These are phyloP conservation scores for Cercophora samala DNA, from an alignment of 495 filamentous ascomycete genomes.

Conservation along the genomic window DNA sequence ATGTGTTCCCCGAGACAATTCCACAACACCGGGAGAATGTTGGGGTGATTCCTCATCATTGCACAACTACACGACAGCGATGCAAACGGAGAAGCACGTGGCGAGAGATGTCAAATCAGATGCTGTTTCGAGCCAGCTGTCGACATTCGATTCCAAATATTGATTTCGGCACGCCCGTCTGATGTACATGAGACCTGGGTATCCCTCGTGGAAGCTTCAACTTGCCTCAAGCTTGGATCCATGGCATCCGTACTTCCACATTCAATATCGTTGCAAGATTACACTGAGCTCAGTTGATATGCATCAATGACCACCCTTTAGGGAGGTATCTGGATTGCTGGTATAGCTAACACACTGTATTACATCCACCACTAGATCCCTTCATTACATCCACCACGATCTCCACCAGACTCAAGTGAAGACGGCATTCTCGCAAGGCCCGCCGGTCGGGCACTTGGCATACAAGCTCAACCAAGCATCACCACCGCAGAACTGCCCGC, in stretches of 20 bases:
- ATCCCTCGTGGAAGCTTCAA: not conserved
- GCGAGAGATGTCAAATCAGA: not conserved
- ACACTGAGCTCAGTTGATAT: not conserved
- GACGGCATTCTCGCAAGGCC: conserved; percentile 25
- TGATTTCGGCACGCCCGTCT: not conserved
- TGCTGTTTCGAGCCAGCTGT: not conserved
- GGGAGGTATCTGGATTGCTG: not conserved
- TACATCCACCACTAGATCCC: not conserved
- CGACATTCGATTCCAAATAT: not conserved
- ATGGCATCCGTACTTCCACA: not conserved
- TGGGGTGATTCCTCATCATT: conserved; percentile 12
- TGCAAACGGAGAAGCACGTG: not conserved
- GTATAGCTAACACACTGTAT: not conserved
- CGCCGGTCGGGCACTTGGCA: conserved; percentile 24
- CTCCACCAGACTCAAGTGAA: conserved; percentile 18
- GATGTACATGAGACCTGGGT: not conserved
- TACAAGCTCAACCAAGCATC: conserved; percentile 35
- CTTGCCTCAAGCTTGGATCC: not conserved
- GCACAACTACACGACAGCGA: not conserved
- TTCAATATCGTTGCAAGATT: not conserved
- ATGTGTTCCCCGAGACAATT: not conserved
- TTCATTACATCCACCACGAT: not conserved
- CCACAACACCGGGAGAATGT: not conserved
- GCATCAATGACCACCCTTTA: not conserved
- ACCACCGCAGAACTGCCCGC: conserved; percentile 43